A percentile compares a stretch with the other conserved stretches of the same genome.
These are phyloP conservation scores for Penicillium brasilianum DNA, from an alignment of 2,329 filamentous ascomycete genomes.

Conservation along the genomic window DNA sequence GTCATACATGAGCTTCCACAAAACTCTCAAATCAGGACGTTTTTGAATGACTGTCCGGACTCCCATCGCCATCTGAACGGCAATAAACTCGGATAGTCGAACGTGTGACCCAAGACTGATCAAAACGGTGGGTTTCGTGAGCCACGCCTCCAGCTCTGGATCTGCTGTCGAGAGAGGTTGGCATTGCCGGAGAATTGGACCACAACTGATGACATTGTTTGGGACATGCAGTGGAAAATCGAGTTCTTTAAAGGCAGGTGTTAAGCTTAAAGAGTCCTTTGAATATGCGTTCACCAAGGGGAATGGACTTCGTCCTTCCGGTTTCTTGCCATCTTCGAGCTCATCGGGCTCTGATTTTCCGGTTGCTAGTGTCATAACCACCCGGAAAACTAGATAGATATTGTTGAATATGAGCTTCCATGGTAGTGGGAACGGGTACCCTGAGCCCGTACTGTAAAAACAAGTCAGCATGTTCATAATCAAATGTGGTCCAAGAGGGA, in stretches of 20 bases:
- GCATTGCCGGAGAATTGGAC: conserved; percentile 52
- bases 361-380: conserved; percentile 11
- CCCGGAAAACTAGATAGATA: conserved; percentile 44
- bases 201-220: conserved; percentile 50
- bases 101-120: conserved; percentile 55
- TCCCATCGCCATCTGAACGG: conserved; percentile 42
- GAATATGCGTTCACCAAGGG: conserved; percentile 36
- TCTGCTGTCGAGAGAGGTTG: conserved; percentile 46
- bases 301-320: conserved; percentile 34
- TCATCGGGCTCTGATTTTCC: conserved; percentile 28
- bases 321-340: conserved; percentile 30
- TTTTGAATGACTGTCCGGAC: conserved; percentile 46
- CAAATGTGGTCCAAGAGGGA: not conserved
- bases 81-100: conserved; percentile 36
- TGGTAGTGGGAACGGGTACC: conserved; percentile 54
- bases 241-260: conserved; percentile 38
- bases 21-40: conserved; percentile 46
- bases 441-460: conserved; percentile 48
- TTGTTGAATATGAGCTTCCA: conserved; percentile 52
- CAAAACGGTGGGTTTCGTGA: conserved; percentile 53
- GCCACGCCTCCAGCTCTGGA: conserved; percentile 51
- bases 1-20: conserved; percentile 47
- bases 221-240: conserved; percentile 52
- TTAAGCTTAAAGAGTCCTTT: conserved; percentile 35
- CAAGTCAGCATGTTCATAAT: conserved; percentile 4